These are phyloP conservation scores for Anaeromyces robustus DNA, from an alignment of 192 early-diverging fungal genomes.

Conservation along the genomic window DNA sequence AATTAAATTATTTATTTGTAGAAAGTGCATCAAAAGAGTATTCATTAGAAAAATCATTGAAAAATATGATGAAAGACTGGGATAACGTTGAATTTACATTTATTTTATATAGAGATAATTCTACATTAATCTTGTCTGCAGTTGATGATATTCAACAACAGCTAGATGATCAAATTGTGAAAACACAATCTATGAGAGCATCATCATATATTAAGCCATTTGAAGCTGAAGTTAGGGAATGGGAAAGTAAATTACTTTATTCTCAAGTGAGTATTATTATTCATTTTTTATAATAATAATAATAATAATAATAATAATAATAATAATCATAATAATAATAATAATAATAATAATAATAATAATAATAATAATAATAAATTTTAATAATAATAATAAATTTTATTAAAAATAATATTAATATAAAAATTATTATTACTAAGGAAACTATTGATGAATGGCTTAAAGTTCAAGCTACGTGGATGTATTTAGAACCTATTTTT, in stretches of 20 bases:
- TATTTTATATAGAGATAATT: slow-evolving; percentile 39
- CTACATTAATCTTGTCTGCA: slow-evolving; percentile 34
- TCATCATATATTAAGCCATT: slow-evolving; percentile 50
- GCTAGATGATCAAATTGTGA: slow-evolving; percentile 49
- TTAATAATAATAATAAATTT: no score
- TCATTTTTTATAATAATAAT: no score
- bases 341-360: no score
- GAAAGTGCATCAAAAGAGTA: slow-evolving; percentile 46
- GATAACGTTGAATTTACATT: slow-evolving; percentile 31
- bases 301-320: no score
- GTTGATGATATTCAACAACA: slow-evolving; percentile 47
- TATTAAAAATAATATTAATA: no score
- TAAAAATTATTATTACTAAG: background rate
- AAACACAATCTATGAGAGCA: slow-evolving; percentile 52
- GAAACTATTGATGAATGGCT: slow-evolving; percentile 51
- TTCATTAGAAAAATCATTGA: slow-evolving; percentile 48
- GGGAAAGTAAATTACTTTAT: slow-evolving; percentile 33
- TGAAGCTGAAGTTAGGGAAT: slow-evolving; percentile 41
- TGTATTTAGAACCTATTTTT: slow-evolving; percentile 48
- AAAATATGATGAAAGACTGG: slow-evolving; percentile 43
- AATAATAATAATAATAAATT: no score
- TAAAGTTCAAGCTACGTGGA: slow-evolving; percentile 50
- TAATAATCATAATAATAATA: no score
- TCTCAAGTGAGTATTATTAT: slow-evolving; percentile 15
- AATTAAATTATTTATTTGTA: no score